Conservation (phyloP, 2,329 filamentous ascomycete species). For the Fusarium austroafricanum region DNA sequence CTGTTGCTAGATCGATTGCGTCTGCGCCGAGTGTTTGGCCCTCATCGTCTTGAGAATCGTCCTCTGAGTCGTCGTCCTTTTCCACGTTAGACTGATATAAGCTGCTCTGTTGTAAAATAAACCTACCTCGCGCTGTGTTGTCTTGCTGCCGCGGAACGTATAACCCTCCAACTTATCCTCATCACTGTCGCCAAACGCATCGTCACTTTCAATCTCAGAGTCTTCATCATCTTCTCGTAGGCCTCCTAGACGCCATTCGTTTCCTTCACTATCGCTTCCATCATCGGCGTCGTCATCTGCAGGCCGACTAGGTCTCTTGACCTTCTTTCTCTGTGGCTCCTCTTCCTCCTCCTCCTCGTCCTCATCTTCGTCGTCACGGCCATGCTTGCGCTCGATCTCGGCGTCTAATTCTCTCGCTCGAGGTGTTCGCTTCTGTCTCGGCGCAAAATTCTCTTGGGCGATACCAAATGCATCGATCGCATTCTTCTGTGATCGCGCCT, state of each 20-base stretch:
- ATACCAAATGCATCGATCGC: constrained; percentile 69
- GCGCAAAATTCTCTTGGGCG: constrained; percentile 64
- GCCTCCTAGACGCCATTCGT: constrained; percentile 83
- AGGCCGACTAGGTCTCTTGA: constrained; percentile 54
- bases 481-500: constrained; percentile 61
- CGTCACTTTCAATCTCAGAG: constrained; percentile 74
- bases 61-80: constrained; percentile 69
- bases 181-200: constrained; percentile 90
- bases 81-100: constrained; percentile 11
- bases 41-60: constrained; percentile 64
- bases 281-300: constrained; percentile 70
- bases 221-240: constrained; percentile 68
- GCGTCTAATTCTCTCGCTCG: constrained; percentile 65
- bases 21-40: constrained; percentile 69
- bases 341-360: constrained; percentile 64
- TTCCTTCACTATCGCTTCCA: constrained; percentile 86
- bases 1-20: constrained; percentile 68
- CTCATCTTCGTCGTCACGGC: constrained; percentile 57
- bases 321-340: constrained; percentile 55
- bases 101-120: neutral
- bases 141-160: constrained; percentile 62
- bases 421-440: constrained; percentile 60
- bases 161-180: constrained; percentile 86
- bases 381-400: constrained; percentile 59
- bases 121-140: constrained; percentile 49